Evolutionary conservation across 495 filamentous ascomycete species (phyloP).

Genomic region (Tuber borchii): DNA sequence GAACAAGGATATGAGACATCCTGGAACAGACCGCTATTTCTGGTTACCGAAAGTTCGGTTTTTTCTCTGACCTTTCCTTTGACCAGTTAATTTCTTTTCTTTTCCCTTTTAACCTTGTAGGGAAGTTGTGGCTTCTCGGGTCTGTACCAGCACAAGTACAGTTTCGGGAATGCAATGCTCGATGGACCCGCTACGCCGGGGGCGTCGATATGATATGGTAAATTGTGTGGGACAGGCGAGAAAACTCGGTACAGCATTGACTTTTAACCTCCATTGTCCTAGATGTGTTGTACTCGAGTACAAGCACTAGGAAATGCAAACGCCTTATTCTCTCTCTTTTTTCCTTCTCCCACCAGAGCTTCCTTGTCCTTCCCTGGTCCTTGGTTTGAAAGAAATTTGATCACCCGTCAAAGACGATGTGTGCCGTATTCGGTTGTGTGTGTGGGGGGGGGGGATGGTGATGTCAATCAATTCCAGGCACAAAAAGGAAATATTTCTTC

Average conservation of each 20-base stretch:
- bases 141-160: background rate
- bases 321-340: background rate
- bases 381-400: background rate
- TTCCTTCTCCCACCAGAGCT: background rate
- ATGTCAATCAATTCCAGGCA: background rate
- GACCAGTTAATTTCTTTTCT: background rate
- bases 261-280: background rate
- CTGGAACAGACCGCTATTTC: slow-evolving; percentile 5
- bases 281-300: too few relatives aligned
- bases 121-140: slow-evolving; percentile 1
- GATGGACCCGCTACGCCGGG: slow-evolving; percentile 2
- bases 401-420: background rate
- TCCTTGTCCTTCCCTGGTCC: background rate
- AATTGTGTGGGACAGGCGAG: background rate
- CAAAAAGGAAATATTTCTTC: background rate
- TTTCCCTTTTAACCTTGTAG: background rate
- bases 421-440: background rate
- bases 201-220: slow-evolving; percentile 3
- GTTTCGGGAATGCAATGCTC: slow-evolving; percentile 5
- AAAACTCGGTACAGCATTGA: background rate
- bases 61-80: background rate
- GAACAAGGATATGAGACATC: background rate
- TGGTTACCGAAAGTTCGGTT: background rate
- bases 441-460: background rate
- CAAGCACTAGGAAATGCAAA: background rate